Percentiles rank a stretch among this genome's conserved stretches.
These are phyloP conservation scores for Tulasnella sp. DNA, from an alignment of 768 basidiomycete species.

Conservation along the genomic window DNA sequence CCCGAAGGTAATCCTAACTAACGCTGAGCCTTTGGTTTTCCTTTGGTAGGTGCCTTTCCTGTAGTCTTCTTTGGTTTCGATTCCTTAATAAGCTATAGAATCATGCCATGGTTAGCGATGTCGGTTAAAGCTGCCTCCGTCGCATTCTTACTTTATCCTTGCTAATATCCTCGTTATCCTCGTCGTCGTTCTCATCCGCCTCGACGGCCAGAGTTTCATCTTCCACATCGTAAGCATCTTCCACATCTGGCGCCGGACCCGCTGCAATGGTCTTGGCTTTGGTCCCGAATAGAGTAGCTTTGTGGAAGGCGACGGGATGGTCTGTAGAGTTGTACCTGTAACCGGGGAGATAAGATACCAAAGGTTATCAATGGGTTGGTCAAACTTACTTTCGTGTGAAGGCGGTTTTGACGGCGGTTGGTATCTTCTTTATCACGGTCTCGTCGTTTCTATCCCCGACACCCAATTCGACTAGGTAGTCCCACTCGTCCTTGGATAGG, in stretches of 20 bases:
- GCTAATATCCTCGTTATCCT: slow-evolving; percentile 25
- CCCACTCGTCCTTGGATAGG: slow-evolving; percentile 92
- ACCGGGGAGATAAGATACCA: background rate
- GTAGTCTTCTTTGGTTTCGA: slow-evolving; percentile 10
- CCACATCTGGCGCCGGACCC: slow-evolving; percentile 75
- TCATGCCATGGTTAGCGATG: background rate
- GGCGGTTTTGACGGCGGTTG: slow-evolving; percentile 64
- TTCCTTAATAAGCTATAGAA: slow-evolving; percentile 7
- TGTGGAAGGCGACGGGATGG: slow-evolving; percentile 94
- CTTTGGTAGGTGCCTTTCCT: background rate
- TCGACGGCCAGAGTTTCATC: slow-evolving; percentile 21
- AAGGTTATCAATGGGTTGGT: background rate
- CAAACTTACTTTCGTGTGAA: slow-evolving; percentile 69
- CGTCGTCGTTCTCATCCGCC: slow-evolving; percentile 40
- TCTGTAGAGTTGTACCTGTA: slow-evolving; percentile 75
- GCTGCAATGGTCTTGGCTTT: slow-evolving; percentile 65
- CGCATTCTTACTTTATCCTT: slow-evolving; percentile 21
- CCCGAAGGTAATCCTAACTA: background rate
- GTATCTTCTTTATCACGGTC: slow-evolving; percentile 68
- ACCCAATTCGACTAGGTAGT: slow-evolving; percentile 86
- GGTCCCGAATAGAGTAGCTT: slow-evolving; percentile 59
- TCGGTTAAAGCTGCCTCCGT: background rate
- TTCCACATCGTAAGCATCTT: slow-evolving; percentile 78
- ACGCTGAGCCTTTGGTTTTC: background rate
- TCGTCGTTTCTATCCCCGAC: slow-evolving; percentile 71